Evolutionary conservation across 2,329 filamentous ascomycete genomes (phyloP).

Genomic region (Diaporthe capsici): DNA sequence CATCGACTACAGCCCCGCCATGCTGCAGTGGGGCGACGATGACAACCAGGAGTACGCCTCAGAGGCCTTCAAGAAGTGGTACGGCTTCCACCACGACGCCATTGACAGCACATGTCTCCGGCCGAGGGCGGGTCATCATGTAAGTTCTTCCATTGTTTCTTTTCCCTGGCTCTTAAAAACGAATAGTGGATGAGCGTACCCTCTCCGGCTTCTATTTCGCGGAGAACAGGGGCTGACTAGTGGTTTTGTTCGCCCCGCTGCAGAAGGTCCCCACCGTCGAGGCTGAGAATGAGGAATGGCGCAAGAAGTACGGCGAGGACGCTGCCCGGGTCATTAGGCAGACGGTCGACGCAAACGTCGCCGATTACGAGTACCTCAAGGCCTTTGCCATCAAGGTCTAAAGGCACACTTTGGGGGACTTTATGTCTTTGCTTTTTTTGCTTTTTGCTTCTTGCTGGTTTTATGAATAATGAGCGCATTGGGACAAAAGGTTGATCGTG

Average conservation of each 20-base stretch:
- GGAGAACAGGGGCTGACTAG: background rate
- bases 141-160: conserved; percentile 53
- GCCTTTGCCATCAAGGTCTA: conserved; percentile 78
- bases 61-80: conserved; percentile 94
- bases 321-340: conserved; percentile 78
- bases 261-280: conserved; percentile 75
- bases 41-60: conserved; percentile 78
- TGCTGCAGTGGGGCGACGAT: conserved; percentile 88
- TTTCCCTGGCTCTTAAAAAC: background rate
- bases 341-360: conserved; percentile 79
- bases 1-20: conserved; percentile 79
- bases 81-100: conserved; percentile 95
- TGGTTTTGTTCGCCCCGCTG: conserved; percentile 28
- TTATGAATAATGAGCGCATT: conserved; percentile 28
- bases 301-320: conserved; percentile 79
- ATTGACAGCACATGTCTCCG: conserved; percentile 85
- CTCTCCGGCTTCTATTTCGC: background rate
- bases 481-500: conserved; percentile 24
- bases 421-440: conserved; percentile 2
- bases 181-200: background rate
- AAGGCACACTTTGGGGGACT: conserved; percentile 42
- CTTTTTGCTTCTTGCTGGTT: background rate
- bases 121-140: conserved; percentile 74
- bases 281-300: conserved; percentile 79
- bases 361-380: conserved; percentile 86